Conservation (phyloP, 2,329 filamentous ascomycete genomes). For the Fusarium solani-melongenae region DNA sequence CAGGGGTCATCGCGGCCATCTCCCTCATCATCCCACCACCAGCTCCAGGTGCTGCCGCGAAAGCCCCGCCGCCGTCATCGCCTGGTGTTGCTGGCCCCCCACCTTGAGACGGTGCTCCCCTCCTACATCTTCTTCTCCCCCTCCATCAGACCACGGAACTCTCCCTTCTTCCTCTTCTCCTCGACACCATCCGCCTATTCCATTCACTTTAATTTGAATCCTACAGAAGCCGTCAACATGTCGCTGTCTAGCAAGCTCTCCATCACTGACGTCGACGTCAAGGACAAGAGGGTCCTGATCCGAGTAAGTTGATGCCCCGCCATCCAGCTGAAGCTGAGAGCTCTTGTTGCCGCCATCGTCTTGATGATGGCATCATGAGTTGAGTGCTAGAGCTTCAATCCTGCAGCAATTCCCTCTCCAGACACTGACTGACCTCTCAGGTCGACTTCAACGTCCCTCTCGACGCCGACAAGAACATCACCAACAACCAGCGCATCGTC, state of each 20-base stretch:
- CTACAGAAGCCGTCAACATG: conserved; percentile 67
- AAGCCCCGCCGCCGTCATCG: conserved; percentile 39
- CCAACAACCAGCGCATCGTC: conserved; percentile 98
- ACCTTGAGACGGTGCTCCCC: conserved; percentile 19
- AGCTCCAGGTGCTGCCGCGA: conserved; percentile 29
- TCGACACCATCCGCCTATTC: conserved; percentile 36
- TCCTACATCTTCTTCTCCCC: conserved; percentile 28
- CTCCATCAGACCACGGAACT: conserved; percentile 30
- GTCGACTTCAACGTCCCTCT: conserved; percentile 99
- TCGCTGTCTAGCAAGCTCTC: conserved; percentile 99
- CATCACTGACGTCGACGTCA: conserved; percentile 95
- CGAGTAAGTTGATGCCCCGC: conserved; percentile 73
- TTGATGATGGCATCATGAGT: conserved; percentile 1
- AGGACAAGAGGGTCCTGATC: conserved; percentile 98
- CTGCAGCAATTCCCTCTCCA: conserved; percentile 2
- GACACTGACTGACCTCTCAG: conserved; percentile 58
- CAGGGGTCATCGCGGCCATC: conserved; percentile 16
- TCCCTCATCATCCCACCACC: conserved; percentile 35
- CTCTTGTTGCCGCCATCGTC: conserved; percentile 5
- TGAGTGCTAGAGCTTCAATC: conserved; percentile 2
- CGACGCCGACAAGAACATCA: conserved; percentile 90
- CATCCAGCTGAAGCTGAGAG: conserved; percentile 31
- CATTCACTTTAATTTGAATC: conserved; percentile 19
- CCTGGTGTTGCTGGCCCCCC: conserved; percentile 21
- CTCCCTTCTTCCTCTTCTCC: conserved; percentile 28